These are phyloP conservation scores for Cyclospora cayetanensis DNA, from an alignment of 169 alveolate genomes.

Conservation along the genomic window DNA sequence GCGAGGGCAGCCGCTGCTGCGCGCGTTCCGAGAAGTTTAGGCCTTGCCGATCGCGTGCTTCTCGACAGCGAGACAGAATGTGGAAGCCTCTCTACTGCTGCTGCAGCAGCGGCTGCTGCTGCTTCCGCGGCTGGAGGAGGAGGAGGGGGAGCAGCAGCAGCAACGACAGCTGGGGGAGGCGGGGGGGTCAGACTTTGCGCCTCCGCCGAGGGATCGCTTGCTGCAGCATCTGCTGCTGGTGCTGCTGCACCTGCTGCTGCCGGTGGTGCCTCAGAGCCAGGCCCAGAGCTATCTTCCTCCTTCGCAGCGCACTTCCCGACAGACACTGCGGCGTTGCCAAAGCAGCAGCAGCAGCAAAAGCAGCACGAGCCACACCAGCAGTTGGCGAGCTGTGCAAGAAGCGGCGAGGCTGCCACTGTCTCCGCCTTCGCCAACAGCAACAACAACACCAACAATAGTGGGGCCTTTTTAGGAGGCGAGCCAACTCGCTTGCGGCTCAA, in stretches of 20 bases:
- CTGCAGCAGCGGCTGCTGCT: too few species aligned
- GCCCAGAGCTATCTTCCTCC: too few species aligned
- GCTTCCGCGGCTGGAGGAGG: too few species aligned
- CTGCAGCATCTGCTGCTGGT: too few species aligned
- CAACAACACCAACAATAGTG: slow-evolving; percentile 21
- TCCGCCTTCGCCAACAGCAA: background rate
- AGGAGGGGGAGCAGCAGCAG: too few species aligned
- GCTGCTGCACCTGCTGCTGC: too few species aligned
- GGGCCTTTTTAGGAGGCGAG: background rate
- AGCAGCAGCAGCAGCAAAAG: slow-evolving; percentile 31
- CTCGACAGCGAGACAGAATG: background rate
- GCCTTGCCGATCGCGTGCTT: background rate
- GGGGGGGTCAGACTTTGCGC: too few species aligned
- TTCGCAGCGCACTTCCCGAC: background rate
- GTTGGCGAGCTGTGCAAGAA: background rate
- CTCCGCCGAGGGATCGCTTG: too few species aligned
- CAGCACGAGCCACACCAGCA: background rate
- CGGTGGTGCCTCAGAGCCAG: too few species aligned
- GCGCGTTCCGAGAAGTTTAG: background rate
- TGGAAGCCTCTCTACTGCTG: background rate
- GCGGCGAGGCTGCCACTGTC: background rate
- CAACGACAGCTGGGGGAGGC: too few species aligned
- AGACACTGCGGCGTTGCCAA: background rate
- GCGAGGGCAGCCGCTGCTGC: slow-evolving; percentile 33
- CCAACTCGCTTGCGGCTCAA: slow-evolving; percentile 10